phyloP scores from a whole-genome alignment of 306 rosid genomes.

The Prunus davidiana region DNA sequence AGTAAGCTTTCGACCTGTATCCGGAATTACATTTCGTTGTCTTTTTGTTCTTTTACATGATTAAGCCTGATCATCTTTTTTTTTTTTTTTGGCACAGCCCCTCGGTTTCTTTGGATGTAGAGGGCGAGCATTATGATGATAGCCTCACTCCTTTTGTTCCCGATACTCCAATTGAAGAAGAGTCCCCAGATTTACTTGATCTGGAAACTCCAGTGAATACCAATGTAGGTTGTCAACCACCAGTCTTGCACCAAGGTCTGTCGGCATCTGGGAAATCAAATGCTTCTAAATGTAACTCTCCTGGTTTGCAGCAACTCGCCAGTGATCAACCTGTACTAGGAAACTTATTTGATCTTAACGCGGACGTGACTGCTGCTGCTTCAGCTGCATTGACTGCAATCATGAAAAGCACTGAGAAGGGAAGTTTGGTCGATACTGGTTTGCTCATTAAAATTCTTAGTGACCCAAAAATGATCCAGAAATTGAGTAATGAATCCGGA shows the following conservation, averaged over 20 bases:
- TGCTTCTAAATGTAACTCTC: constrained; percentile 13
- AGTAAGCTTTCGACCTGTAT: constrained; percentile 33
- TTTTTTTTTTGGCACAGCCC: constrained; percentile 39
- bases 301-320: constrained; percentile 14
- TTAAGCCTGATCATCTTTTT: constrained; percentile 6
- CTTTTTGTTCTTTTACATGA: neutral
- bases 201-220: constrained; percentile 14
- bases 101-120: constrained; percentile 35
- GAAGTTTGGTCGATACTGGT: constrained; percentile 50
- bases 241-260: constrained; percentile 12
- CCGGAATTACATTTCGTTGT: neutral
- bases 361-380: constrained; percentile 43
- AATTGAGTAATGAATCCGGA: constrained; percentile 30
- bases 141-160: constrained; percentile 51
- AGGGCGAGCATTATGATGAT: constrained; percentile 45
- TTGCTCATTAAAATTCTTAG: constrained; percentile 52
- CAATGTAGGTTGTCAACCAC: constrained; percentile 14
- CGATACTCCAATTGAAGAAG: constrained; percentile 59
- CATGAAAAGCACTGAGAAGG: constrained; percentile 44
- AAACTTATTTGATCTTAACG: constrained; percentile 24
- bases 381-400: constrained; percentile 44
- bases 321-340: constrained; percentile 17
- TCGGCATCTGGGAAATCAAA: constrained; percentile 4
- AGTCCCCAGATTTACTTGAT: constrained; percentile 23
- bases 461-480: constrained; percentile 60